These are phyloP conservation scores for Xylariaceae sp. DNA, from an alignment of 2,329 filamentous ascomycete genomes.

Conservation along the genomic window DNA sequence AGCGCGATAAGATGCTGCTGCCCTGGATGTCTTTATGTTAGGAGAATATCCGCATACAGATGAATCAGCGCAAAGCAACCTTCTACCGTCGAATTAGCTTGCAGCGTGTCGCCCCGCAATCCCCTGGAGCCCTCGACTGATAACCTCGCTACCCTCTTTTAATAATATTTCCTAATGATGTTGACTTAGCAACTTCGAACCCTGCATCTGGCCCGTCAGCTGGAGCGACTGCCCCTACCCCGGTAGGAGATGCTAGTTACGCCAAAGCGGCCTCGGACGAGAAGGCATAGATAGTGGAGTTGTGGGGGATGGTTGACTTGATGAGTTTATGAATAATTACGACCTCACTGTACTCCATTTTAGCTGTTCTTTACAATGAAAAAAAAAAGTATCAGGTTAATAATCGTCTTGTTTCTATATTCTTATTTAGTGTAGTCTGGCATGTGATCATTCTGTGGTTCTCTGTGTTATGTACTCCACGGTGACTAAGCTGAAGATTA, in stretches of 20 bases:
- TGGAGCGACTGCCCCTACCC: neutral
- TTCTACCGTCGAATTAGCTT: neutral
- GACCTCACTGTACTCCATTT: too few species aligned
- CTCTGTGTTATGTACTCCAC: too few species aligned
- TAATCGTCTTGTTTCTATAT: too few species aligned
- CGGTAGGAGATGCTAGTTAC: constrained; percentile 6
- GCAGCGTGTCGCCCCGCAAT: neutral
- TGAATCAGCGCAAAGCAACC: neutral
- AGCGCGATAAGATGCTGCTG: neutral
- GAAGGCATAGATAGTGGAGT: constrained; percentile 18
- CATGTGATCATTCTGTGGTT: too few species aligned
- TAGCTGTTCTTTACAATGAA: too few species aligned
- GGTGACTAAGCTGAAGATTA: too few species aligned
- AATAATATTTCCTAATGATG: constrained; percentile 25
- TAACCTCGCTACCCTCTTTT: neutral
- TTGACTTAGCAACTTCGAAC: constrained; percentile 6
- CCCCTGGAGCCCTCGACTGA: neutral
- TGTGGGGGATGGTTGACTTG: constrained; percentile 3
- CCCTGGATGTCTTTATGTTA: neutral
- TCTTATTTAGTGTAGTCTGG: too few species aligned
- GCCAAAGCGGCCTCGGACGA: constrained; percentile 13
- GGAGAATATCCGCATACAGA: neutral
- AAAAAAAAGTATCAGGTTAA: too few species aligned
- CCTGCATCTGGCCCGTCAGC: constrained; percentile 1
- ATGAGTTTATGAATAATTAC: constrained; percentile 17